A percentile compares a stretch with the other conserved stretches of the same genome.
Conservation (phyloP, 164 flowering plant genomes). For the Macadamia integrifolia region DNA sequence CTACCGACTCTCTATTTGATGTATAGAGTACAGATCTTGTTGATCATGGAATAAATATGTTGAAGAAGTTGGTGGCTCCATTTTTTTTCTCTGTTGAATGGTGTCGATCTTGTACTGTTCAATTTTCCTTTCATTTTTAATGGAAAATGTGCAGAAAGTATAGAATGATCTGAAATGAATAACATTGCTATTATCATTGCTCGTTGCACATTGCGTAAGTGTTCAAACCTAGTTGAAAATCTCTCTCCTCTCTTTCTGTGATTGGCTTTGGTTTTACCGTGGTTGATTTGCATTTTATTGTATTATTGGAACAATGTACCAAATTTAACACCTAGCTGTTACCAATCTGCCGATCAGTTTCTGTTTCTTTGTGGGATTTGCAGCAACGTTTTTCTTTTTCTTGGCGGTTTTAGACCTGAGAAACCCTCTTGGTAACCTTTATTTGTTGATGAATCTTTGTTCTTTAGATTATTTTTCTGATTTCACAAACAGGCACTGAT, state of each 20-base stretch:
- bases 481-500: too few species aligned
- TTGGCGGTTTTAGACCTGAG: not conserved
- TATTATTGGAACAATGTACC: not conserved
- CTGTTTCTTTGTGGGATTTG: not conserved
- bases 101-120: not conserved
- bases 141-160: too few species aligned
- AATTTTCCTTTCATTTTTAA: too few species aligned
- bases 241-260: not conserved
- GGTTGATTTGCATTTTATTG: not conserved
- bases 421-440: not conserved
- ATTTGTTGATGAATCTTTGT: too few species aligned
- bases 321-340: not conserved
- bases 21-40: constrained; percentile 21
- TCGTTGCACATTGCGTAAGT: too few species aligned
- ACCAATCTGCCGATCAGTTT: not conserved
- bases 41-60: constrained; percentile 22
- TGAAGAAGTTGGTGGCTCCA: not conserved
- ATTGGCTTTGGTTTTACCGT: not conserved
- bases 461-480: too few species aligned
- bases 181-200: not conserved
- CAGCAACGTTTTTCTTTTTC: not conserved
- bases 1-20: constrained; percentile 22
- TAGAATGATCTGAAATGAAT: not conserved
- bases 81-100: not conserved
- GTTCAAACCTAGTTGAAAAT: too few species aligned